Evolutionary conservation across 495 filamentous ascomycete genomes (phyloP).

Genomic region (Penicillium simplicissimum): DNA sequence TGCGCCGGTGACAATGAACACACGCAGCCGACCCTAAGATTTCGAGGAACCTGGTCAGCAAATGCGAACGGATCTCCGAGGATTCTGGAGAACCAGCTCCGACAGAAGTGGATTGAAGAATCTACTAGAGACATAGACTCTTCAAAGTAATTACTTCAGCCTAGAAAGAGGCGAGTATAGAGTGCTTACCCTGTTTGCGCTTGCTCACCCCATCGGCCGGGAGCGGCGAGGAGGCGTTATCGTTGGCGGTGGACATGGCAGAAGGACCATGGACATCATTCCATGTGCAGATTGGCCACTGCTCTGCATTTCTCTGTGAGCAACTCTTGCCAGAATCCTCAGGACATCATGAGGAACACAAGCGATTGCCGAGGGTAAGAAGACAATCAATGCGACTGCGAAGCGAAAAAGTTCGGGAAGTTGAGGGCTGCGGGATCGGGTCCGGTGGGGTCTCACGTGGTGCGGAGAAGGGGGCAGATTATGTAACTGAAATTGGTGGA

Average conservation of each 20-base stretch:
- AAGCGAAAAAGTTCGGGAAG: conserved; percentile 34
- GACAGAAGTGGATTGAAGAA: background rate
- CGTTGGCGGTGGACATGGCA: conserved; percentile 36
- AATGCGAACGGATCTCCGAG: background rate
- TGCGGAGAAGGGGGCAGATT: conserved; percentile 33
- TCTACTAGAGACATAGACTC: background rate
- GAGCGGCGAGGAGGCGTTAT: conserved; percentile 33
- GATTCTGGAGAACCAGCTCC: background rate
- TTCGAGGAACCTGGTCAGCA: conserved; percentile 24
- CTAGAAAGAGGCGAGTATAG: background rate
- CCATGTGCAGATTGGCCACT: conserved; percentile 25
- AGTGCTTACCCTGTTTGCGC: conserved; percentile 36
- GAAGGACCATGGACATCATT: conserved; percentile 35
- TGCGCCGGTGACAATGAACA: conserved; percentile 51
- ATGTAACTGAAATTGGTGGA: conserved; percentile 23
- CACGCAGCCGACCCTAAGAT: conserved; percentile 45
- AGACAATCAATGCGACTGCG: conserved; percentile 16
- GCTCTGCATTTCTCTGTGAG: conserved; percentile 26
- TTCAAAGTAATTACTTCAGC: background rate
- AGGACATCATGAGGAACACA: conserved; percentile 24
- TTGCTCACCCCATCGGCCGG: conserved; percentile 37
- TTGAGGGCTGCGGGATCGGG: conserved; percentile 32
- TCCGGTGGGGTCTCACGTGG: conserved; percentile 33
- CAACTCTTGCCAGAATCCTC: conserved; percentile 12
- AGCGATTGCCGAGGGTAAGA: conserved; percentile 27